These are phyloP conservation scores for Fraxinus greggii DNA, from an alignment of 305 asterid genomes.

Conservation along the genomic window DNA sequence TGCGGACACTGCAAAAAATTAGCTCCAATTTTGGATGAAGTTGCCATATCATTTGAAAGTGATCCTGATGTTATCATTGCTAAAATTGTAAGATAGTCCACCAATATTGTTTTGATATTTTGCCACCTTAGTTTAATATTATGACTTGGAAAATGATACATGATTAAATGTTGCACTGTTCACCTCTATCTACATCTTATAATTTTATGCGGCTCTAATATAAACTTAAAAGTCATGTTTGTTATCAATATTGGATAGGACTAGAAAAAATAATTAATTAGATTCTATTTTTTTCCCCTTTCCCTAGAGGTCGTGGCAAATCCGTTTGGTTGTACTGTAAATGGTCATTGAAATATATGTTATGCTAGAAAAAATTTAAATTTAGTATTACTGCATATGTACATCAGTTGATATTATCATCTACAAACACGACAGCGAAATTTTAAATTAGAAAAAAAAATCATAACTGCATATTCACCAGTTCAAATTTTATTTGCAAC, in stretches of 20 bases:
- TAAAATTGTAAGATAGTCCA: slow-evolving; percentile 59
- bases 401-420: neutral
- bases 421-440: neutral
- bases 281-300: neutral
- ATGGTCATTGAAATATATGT: neutral
- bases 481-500: neutral
- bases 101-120: neutral
- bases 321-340: neutral
- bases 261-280: neutral
- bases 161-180: neutral
- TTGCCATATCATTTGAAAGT: slow-evolving; percentile 59
- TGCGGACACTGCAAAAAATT: slow-evolving; percentile 87
- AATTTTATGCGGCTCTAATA: neutral
- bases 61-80: slow-evolving; percentile 71
- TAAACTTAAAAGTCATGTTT: neutral
- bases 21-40: slow-evolving; percentile 89
- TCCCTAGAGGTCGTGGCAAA: neutral
- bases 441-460: neutral
- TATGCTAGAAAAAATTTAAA: neutral
- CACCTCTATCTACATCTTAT: neutral
- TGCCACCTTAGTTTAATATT: neutral
- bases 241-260: neutral
- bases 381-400: too few relatives aligned
- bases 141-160: neutral
- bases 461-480: neutral